Evolutionary conservation across 1,284 basidiomycete genomes (phyloP).

Genomic region (Schizophyllum amplum): DNA sequence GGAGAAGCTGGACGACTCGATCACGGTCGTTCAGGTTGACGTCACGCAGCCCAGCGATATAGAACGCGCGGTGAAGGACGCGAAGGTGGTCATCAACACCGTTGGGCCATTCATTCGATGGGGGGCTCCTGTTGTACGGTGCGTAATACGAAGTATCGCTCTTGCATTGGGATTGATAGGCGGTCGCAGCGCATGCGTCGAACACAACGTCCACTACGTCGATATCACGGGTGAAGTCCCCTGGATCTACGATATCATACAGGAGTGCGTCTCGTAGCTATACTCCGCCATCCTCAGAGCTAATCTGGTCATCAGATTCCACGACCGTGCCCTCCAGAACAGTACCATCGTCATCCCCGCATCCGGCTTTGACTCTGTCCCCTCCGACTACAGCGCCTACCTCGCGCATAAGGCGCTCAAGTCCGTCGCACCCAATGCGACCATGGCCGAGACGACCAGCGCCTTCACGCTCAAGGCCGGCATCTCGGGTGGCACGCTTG

Average conservation of each 20-base stretch:
- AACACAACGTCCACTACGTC: slow-evolving; percentile 34
- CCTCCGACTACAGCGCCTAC: slow-evolving; percentile 58
- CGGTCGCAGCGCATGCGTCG: slow-evolving; percentile 29
- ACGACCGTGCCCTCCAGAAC: slow-evolving; percentile 58
- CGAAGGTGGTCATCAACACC: slow-evolving; percentile 58
- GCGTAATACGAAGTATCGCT: slow-evolving; percentile 10
- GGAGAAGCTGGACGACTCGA: slow-evolving; percentile 30
- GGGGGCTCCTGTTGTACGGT: slow-evolving; percentile 58
- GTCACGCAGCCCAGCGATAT: slow-evolving; percentile 38
- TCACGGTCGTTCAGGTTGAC: slow-evolving; percentile 43
- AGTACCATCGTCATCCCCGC: slow-evolving; percentile 62
- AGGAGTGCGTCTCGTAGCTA: slow-evolving; percentile 22
- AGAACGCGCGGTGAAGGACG: slow-evolving; percentile 41
- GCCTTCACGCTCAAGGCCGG: slow-evolving; percentile 45
- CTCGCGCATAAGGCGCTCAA: slow-evolving; percentile 41
- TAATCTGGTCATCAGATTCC: slow-evolving; percentile 30
- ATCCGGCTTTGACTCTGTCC: slow-evolving; percentile 68
- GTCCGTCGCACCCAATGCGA: slow-evolving; percentile 14
- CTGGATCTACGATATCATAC: slow-evolving; percentile 31
- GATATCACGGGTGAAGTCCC: slow-evolving; percentile 34
- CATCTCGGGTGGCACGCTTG: slow-evolving; percentile 67
- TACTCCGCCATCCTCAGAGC: background rate
- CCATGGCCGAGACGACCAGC: slow-evolving; percentile 29
- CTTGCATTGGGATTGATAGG: background rate
- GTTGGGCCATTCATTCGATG: slow-evolving; percentile 60